These are phyloP conservation scores for Echeveria elegans DNA, from an alignment of 164 flowering plant genomes.

Conservation along the genomic window DNA sequence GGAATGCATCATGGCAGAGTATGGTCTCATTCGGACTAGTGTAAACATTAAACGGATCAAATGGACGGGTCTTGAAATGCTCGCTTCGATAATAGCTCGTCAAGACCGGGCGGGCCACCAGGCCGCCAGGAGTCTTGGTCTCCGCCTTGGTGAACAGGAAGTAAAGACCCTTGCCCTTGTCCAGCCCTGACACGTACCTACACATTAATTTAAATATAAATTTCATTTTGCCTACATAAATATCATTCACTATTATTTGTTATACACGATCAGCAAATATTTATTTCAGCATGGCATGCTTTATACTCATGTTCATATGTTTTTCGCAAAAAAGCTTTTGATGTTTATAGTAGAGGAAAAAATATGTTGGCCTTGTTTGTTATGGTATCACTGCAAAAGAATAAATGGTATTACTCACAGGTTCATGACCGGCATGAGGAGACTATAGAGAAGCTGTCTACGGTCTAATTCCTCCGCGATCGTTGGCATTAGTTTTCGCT, in stretches of 20 bases:
- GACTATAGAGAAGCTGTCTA: slow-evolving; percentile 51
- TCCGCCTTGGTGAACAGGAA: slow-evolving; percentile 59
- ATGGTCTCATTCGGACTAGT: slow-evolving; percentile 75
- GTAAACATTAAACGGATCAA: slow-evolving; percentile 60
- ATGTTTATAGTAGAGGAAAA: too few species aligned
- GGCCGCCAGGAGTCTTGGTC: slow-evolving; percentile 59
- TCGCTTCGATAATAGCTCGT: slow-evolving; percentile 75
- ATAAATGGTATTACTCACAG: slow-evolving; percentile 39
- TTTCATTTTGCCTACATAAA: not conserved
- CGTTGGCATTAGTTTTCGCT: slow-evolving; percentile 76
- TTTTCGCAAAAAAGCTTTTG: too few species aligned
- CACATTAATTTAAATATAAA: not conserved
- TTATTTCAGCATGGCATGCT: too few species aligned
- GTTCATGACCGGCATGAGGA: slow-evolving; percentile 85
- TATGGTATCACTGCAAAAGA: too few species aligned
- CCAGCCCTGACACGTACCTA: slow-evolving; percentile 62
- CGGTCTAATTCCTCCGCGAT: slow-evolving; percentile 59
- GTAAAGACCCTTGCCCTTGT: slow-evolving; percentile 69
- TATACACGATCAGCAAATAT: not conserved
- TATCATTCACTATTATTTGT: not conserved
- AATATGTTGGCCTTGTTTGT: too few species aligned
- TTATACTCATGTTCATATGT: too few species aligned
- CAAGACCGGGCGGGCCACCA: slow-evolving; percentile 67
- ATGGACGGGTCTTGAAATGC: slow-evolving; percentile 54
- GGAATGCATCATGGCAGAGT: slow-evolving; percentile 64